phyloP scores from a whole-genome alignment of 148 eudicot genomes.

The Heliamphora exappendiculata region DNA sequence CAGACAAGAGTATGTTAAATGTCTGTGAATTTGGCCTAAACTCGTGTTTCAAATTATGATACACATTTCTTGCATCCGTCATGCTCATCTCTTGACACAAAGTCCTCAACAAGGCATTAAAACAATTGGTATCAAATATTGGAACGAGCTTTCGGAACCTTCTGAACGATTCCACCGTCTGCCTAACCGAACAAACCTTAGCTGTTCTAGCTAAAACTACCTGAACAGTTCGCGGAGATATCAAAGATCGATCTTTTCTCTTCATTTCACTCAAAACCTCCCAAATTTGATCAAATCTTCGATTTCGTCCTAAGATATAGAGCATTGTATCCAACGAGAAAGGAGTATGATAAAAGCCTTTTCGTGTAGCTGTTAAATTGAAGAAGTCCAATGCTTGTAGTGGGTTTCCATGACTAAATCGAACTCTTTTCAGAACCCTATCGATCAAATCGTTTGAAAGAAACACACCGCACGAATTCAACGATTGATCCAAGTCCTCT shows the following conservation, averaged over 20 bases:
- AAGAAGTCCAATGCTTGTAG: slow-evolving; percentile 54
- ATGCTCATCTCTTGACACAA: slow-evolving; percentile 82
- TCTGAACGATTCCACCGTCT: slow-evolving; percentile 67
- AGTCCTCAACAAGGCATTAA: slow-evolving; percentile 64
- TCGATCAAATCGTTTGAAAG: slow-evolving; percentile 60
- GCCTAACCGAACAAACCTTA: slow-evolving; percentile 69
- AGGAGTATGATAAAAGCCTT: slow-evolving; percentile 61
- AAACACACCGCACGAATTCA: slow-evolving; percentile 32
- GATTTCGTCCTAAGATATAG: slow-evolving; percentile 61
- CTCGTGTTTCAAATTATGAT: slow-evolving; percentile 51
- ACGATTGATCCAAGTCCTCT: slow-evolving; percentile 30
- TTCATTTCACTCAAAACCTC: slow-evolving; percentile 48
- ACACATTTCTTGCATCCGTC: slow-evolving; percentile 78
- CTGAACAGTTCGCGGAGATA: slow-evolving; percentile 53
- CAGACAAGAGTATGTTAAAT: slow-evolving; percentile 69
- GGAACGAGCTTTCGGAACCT: slow-evolving; percentile 47
- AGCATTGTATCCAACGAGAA: slow-evolving; percentile 76
- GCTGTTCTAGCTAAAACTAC: slow-evolving; percentile 71
- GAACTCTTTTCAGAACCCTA: slow-evolving; percentile 57
- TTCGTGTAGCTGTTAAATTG: slow-evolving; percentile 24
- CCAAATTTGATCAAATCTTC: slow-evolving; percentile 62
- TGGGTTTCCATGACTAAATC: slow-evolving; percentile 76
- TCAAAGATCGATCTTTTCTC: slow-evolving; percentile 49
- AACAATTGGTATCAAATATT: slow-evolving; percentile 44
- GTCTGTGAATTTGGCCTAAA: slow-evolving; percentile 65